A percentile compares a stretch with the other conserved stretches of the same genome.
Evolutionary conservation across 345 rosid genomes (phyloP).

Genomic region (Syzygium aromaticum): DNA sequence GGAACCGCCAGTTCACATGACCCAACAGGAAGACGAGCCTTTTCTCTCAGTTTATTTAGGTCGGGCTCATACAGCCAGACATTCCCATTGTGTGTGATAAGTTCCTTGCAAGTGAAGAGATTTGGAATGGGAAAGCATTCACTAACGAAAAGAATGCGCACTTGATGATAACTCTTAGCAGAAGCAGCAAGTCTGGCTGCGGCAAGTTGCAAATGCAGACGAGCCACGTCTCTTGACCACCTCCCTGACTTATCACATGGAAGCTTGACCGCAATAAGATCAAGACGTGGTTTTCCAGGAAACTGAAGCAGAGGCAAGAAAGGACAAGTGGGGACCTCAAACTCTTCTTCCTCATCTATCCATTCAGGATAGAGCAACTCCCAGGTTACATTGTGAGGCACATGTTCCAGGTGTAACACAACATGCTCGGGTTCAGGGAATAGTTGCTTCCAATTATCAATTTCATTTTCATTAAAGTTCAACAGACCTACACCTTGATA

Average conservation of each 20-base stretch:
- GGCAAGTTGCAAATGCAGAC: constrained; percentile 78
- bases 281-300: constrained; percentile 70
- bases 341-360: constrained; percentile 92
- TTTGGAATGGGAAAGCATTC: constrained; percentile 76
- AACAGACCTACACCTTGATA: constrained; percentile 70
- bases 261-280: constrained; percentile 70
- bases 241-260: constrained; percentile 54
- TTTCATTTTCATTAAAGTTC: constrained; percentile 58
- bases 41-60: constrained; percentile 49
- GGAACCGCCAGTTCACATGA: constrained; percentile 90
- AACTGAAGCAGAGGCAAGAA: constrained; percentile 51
- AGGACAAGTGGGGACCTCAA: constrained; percentile 77
- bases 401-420: constrained; percentile 36
- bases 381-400: constrained; percentile 48
- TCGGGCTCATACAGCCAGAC: constrained; percentile 75
- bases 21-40: constrained; percentile 65
- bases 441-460: constrained; percentile 44
- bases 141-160: constrained; percentile 55
- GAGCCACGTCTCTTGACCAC: constrained; percentile 85
- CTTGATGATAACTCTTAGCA: constrained; percentile 61
- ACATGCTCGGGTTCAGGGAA: constrained; percentile 55
- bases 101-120: constrained; percentile 76
- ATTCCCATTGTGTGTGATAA: constrained; percentile 40
- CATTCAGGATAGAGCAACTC: constrained; percentile 82
- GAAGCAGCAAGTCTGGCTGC: constrained; percentile 77